A percentile compares a stretch with the other conserved stretches of the same genome.
Evolutionary conservation across 345 rosid genomes (phyloP).

Genomic region (Erysimum cheiranthoides): DNA sequence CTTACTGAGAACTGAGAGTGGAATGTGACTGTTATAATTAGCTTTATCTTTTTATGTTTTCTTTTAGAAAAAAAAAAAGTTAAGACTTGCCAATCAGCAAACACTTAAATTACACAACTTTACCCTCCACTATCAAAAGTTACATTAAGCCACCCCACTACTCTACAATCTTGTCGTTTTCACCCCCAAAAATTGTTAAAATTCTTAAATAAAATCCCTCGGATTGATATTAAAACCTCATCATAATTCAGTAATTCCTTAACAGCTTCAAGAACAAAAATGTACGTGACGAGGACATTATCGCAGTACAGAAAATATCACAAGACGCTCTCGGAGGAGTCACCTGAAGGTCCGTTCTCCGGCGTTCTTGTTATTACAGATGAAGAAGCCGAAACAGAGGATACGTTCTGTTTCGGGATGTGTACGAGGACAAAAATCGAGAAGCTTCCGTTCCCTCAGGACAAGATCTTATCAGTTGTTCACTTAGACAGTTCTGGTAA

Average conservation of each 20-base stretch:
- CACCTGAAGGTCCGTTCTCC: slow-evolving; percentile 70
- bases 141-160: slow-evolving; percentile 18
- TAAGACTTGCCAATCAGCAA: slow-evolving; percentile 25
- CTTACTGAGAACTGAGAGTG: slow-evolving; percentile 24
- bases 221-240: background rate
- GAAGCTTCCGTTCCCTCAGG: slow-evolving; percentile 72
- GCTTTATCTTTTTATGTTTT: slow-evolving; percentile 32
- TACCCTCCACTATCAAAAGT: slow-evolving; percentile 43
- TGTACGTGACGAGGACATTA: slow-evolving; percentile 69
- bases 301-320: slow-evolving; percentile 56
- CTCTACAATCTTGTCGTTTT: background rate
- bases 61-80: slow-evolving; percentile 25
- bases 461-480: slow-evolving; percentile 59
- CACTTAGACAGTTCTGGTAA: slow-evolving; percentile 53
- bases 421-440: slow-evolving; percentile 52
- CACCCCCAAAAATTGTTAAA: slow-evolving; percentile 5
- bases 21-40: slow-evolving; percentile 28
- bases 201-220: slow-evolving; percentile 26
- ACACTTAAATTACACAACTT: slow-evolving; percentile 31
- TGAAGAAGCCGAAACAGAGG: slow-evolving; percentile 67
- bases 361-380: slow-evolving; percentile 69
- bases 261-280: slow-evolving; percentile 22
- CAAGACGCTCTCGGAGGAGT: slow-evolving; percentile 52
- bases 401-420: slow-evolving; percentile 60
- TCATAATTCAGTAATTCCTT: background rate